phyloP scores from a whole-genome alignment of 2,329 filamentous ascomycete species.

The Penicillium thymicola region DNA sequence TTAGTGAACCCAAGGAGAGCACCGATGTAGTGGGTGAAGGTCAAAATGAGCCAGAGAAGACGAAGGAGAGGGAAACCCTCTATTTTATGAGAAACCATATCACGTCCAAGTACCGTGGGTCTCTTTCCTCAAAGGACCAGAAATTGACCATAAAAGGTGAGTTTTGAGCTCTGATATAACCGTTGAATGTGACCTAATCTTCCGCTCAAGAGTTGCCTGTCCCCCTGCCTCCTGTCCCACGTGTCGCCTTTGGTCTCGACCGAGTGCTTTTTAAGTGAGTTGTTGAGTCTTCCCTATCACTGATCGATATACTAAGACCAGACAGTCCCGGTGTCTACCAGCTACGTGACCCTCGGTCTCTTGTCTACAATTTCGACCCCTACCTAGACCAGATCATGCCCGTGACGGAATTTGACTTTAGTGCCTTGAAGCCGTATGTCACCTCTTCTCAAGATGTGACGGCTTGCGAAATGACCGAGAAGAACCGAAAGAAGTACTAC shows the following conservation, averaged over 20 bases:
- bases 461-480: constrained; percentile 65
- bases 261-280: constrained; percentile 84
- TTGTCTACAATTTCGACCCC: constrained; percentile 95
- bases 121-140: constrained; percentile 8
- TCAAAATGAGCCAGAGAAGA: background rate
- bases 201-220: constrained; percentile 35
- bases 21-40: background rate
- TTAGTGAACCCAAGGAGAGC: background rate
- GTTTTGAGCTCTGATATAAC: background rate
- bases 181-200: constrained; percentile 6
- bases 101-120: constrained; percentile 11
- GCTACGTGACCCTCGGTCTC: constrained; percentile 80
- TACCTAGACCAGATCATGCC: constrained; percentile 94
- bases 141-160: constrained; percentile 19
- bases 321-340: constrained; percentile 75
- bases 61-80: background rate
- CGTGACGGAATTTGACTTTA: constrained; percentile 86
- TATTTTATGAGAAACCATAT: background rate
- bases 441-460: constrained; percentile 82
- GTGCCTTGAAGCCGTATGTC: constrained; percentile 78
- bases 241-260: constrained; percentile 71
- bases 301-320: constrained; percentile 5
- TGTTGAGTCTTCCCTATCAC: background rate
- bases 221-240: constrained; percentile 56
- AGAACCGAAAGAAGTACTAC: constrained; percentile 73